Conservation (phyloP, 306 rosid species). For the Castanospermum australe region DNA sequence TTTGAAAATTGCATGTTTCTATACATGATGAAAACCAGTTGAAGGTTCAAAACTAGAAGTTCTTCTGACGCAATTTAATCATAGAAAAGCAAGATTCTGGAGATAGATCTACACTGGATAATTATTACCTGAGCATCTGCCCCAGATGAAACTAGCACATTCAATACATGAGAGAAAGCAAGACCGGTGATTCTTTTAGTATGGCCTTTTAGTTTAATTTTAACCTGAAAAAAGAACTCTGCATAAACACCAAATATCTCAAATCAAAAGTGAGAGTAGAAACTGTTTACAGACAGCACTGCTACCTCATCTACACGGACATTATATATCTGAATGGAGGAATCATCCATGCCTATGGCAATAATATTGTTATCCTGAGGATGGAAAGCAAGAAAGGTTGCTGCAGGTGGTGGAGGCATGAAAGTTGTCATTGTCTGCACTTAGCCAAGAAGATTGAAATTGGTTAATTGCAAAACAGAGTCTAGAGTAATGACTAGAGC, state of each 20-base stretch:
- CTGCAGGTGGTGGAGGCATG: constrained; percentile 98
- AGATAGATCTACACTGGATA: neutral
- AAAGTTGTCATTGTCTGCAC: constrained; percentile 97
- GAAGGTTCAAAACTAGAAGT: neutral
- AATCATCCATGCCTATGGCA: constrained; percentile 99
- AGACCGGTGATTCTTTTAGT: constrained; percentile 40
- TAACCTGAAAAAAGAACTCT: constrained; percentile 38
- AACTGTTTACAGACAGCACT: neutral
- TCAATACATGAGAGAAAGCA: constrained; percentile 38
- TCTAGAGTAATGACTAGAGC: neutral
- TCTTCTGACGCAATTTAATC: neutral
- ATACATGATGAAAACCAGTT: neutral
- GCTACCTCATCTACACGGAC: constrained; percentile 98
- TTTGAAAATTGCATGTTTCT: neutral
- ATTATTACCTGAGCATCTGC: constrained; percentile 72
- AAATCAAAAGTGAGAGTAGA: constrained; percentile 16
- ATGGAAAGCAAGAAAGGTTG: constrained; percentile 94
- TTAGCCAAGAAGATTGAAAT: constrained; percentile 34
- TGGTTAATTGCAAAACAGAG: constrained; percentile 18
- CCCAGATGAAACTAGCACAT: constrained; percentile 45
- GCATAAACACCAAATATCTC: constrained; percentile 24
- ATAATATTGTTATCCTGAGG: constrained; percentile 94
- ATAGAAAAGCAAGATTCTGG: constrained; percentile 8
- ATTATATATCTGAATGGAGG: constrained; percentile 94
- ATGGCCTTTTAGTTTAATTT: constrained; percentile 41